Evolutionary conservation across 805 yeast genomes (phyloP).

Genomic region (Spathaspora arborariae): DNA sequence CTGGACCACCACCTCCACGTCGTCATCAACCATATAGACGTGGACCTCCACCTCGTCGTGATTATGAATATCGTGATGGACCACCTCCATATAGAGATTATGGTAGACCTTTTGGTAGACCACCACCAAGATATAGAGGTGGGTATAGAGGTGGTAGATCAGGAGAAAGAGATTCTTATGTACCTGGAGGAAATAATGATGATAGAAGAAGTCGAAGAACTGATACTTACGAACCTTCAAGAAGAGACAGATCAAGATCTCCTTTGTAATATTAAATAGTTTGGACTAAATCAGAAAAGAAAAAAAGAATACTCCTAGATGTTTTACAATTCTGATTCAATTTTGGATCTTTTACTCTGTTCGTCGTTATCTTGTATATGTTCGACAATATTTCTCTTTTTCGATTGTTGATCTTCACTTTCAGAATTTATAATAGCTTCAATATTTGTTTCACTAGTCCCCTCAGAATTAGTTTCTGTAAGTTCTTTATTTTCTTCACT

Average conservation of each 20-base stretch:
- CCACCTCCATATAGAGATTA: constrained; percentile 5
- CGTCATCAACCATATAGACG: neutral
- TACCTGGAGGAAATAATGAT: constrained; percentile 8
- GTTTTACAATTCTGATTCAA: neutral
- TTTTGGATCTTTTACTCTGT: neutral
- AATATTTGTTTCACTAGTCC: too few species aligned
- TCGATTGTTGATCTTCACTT: neutral
- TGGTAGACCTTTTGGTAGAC: constrained; percentile 7
- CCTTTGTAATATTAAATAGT: constrained; percentile 4
- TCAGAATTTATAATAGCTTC: too few species aligned
- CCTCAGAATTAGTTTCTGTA: too few species aligned
- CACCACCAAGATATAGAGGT: constrained; percentile 6
- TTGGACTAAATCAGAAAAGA: neutral
- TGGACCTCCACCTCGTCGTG: neutral
- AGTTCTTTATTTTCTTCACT: neutral
- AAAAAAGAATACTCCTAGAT: too few species aligned
- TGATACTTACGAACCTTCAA: constrained; percentile 10
- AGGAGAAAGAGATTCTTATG: constrained; percentile 10
- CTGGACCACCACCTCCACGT: constrained; percentile 7
- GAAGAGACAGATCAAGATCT: constrained; percentile 9
- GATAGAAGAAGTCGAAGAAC: constrained; percentile 8
- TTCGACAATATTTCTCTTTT: neutral
- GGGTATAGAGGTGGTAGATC: neutral
- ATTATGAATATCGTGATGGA: constrained; percentile 4
- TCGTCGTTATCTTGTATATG: neutral